Percentiles rank a stretch among this genome's conserved stretches.
Evolutionary conservation across 2,329 filamentous ascomycete genomes (phyloP).

Genomic region (Coniella lustricola): DNA sequence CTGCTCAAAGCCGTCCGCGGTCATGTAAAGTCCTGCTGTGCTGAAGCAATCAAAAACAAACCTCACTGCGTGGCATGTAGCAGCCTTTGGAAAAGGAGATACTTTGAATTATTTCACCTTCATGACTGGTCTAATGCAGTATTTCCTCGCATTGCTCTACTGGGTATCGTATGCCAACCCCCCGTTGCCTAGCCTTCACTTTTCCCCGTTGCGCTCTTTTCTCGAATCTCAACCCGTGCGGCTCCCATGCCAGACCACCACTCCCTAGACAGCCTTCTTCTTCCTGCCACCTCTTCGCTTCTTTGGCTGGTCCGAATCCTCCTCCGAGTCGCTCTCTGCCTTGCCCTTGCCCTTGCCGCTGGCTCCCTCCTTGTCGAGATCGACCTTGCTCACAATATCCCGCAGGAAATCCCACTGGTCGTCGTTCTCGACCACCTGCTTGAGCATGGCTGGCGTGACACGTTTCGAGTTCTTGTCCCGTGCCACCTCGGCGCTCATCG

Average conservation of each 20-base stretch:
- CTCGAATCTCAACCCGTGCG: not conserved
- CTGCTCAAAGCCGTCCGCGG: too few species aligned
- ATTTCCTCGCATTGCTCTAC: not conserved
- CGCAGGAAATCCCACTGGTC: constrained; percentile 91
- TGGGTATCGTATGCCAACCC: constrained; percentile 4
- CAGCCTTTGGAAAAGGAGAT: too few species aligned
- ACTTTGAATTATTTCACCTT: too few species aligned
- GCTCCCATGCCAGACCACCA: not conserved
- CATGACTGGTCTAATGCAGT: too few species aligned
- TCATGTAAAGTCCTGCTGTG: too few species aligned
- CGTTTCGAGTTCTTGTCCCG: constrained; percentile 78
- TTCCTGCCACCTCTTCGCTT: constrained; percentile 21
- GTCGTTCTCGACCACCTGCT: constrained; percentile 79
- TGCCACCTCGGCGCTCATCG: constrained; percentile 79
- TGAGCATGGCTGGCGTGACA: constrained; percentile 84
- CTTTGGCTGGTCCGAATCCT: constrained; percentile 32
- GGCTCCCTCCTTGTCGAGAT: constrained; percentile 43
- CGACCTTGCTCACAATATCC: constrained; percentile 84
- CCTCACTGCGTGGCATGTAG: too few species aligned
- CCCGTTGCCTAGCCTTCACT: not conserved
- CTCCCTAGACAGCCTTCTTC: constrained; percentile 8
- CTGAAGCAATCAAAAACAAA: too few species aligned
- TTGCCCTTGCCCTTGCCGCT: constrained; percentile 29
- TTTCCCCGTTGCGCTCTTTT: not conserved
- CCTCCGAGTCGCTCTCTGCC: constrained; percentile 35